These are phyloP conservation scores for Echeveria elegans DNA, from an alignment of 164 flowering plant species.

Conservation along the genomic window DNA sequence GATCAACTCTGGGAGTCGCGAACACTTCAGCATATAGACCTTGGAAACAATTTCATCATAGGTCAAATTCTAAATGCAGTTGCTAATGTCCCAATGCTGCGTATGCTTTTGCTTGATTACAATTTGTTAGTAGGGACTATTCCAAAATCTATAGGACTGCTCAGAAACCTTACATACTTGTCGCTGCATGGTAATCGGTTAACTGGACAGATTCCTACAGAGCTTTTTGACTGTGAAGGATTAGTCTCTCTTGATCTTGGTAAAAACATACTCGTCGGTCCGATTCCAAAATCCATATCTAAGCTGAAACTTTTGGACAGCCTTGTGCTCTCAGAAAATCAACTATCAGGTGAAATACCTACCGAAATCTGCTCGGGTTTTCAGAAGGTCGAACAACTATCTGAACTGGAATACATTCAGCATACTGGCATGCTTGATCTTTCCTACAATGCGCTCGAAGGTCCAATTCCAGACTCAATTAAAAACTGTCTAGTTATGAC, in stretches of 20 bases:
- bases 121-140: too few species aligned
- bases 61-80: slow-evolving; percentile 33
- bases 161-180: slow-evolving; percentile 48
- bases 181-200: slow-evolving; percentile 47
- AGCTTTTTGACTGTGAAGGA: slow-evolving; percentile 35
- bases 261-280: slow-evolving; percentile 35
- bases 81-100: slow-evolving; percentile 20
- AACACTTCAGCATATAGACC: slow-evolving; percentile 42
- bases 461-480: too few species aligned
- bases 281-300: slow-evolving; percentile 34
- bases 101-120: slow-evolving; percentile 39
- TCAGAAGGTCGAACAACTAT: too few species aligned
- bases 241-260: slow-evolving; percentile 54
- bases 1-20: slow-evolving; percentile 40
- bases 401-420: too few species aligned
- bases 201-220: slow-evolving; percentile 38
- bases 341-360: too few species aligned
- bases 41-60: slow-evolving; percentile 34
- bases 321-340: slow-evolving; percentile 40
- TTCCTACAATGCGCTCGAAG: too few species aligned
- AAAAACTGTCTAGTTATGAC: too few species aligned
- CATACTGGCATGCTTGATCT: too few species aligned
- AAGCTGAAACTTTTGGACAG: slow-evolving; percentile 40
- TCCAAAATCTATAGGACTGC: slow-evolving; percentile 39
- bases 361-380: too few species aligned